Percentiles rank a stretch among this genome's conserved stretches.
These are phyloP conservation scores for Clavispora phyllophila DNA, from an alignment of 805 yeast genomes.

Conservation along the genomic window DNA sequence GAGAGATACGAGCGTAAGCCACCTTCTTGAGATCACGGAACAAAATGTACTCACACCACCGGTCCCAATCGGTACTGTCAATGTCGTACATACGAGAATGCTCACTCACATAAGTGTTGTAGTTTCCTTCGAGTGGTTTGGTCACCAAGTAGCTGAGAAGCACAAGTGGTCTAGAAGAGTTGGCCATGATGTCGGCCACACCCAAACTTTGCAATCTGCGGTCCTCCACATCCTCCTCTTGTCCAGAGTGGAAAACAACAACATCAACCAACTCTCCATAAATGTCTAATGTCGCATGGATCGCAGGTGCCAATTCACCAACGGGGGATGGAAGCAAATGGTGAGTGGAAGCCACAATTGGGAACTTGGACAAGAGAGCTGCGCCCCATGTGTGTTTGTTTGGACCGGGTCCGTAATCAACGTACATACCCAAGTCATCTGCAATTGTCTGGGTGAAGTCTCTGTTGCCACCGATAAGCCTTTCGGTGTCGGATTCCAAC, in stretches of 20 bases:
- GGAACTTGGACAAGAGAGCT: constrained; percentile 87
- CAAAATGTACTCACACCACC: constrained; percentile 97
- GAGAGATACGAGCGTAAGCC: constrained; percentile 89
- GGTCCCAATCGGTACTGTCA: constrained; percentile 89
- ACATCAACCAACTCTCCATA: constrained; percentile 86
- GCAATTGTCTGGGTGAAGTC: constrained; percentile 89
- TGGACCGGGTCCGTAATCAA: constrained; percentile 97
- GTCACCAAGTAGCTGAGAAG: constrained; percentile 89
- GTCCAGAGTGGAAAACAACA: constrained; percentile 96
- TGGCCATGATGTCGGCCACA: constrained; percentile 74
- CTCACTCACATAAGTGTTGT: constrained; percentile 84
- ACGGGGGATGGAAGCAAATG: constrained; percentile 93
- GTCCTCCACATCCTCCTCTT: constrained; percentile 95
- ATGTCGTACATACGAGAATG: constrained; percentile 86
- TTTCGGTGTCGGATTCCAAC: constrained; percentile 88
- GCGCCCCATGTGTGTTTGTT: constrained; percentile 98
- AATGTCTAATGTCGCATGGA: constrained; percentile 89
- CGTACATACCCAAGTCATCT: constrained; percentile 90
- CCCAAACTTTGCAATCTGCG: constrained; percentile 79
- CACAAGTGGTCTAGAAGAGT: constrained; percentile 76
- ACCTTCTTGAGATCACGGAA: constrained; percentile 81
- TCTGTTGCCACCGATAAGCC: constrained; percentile 91
- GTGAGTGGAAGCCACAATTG: constrained; percentile 84
- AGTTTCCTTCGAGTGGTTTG: constrained; percentile 81
- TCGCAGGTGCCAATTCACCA: constrained; percentile 97